Conservation (phyloP, 2,329 filamentous ascomycete species). For the Monosporascus sp. region DNA sequence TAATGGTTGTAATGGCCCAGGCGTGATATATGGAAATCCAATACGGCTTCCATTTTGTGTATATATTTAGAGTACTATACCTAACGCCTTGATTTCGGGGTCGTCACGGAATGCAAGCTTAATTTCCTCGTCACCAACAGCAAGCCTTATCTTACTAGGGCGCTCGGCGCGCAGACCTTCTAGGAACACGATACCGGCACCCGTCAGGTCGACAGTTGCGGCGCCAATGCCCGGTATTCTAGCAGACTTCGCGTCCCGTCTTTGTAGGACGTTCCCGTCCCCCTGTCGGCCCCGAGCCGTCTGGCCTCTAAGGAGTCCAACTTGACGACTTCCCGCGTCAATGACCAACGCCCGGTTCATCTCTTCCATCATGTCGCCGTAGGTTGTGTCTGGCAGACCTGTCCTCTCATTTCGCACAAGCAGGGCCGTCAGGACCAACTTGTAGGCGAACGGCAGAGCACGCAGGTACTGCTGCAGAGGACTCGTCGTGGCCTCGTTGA, state of each 20-base stretch:
- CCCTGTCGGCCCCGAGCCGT: neutral
- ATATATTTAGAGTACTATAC: constrained; percentile 43
- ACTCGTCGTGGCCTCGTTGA: constrained; percentile 89
- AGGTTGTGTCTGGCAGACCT: constrained; percentile 78
- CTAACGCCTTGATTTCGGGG: constrained; percentile 75
- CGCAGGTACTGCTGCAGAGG: constrained; percentile 87
- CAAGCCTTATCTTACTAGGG: constrained; percentile 79
- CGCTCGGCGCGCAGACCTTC: constrained; percentile 78
- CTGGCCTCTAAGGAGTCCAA: constrained; percentile 46
- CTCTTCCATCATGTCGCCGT: constrained; percentile 88
- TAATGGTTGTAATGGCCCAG: no score
- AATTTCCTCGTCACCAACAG: constrained; percentile 87
- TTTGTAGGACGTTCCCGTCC: constrained; percentile 16
- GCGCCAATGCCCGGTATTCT: constrained; percentile 45
- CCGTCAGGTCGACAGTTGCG: constrained; percentile 77
- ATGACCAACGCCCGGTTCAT: constrained; percentile 63
- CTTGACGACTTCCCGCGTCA: constrained; percentile 54
- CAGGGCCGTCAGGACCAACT: constrained; percentile 80
- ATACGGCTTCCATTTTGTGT: neutral
- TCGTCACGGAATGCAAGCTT: constrained; percentile 85
- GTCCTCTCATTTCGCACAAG: constrained; percentile 74
- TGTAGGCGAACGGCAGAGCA: constrained; percentile 72
- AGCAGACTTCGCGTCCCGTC: constrained; percentile 12
- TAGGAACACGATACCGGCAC: constrained; percentile 81
- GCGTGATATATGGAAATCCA: neutral